Evolutionary conservation across 371 early-diverging fungal species (phyloP).

Genomic region (Actinomortierella ambigua): DNA sequence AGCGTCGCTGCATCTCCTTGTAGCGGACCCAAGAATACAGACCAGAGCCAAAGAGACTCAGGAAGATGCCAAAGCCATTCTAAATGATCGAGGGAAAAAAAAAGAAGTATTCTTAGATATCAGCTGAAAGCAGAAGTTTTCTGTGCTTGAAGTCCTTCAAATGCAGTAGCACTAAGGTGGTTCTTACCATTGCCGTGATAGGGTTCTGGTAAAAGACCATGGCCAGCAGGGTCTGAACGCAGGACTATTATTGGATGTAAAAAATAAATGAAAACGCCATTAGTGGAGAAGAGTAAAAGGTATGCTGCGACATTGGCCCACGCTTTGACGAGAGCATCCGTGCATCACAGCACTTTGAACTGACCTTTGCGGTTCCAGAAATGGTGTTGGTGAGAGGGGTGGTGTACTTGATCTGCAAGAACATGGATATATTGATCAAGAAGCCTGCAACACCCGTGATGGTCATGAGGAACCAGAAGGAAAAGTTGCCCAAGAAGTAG

Average conservation of each 20-base stretch:
- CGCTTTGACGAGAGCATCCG: neutral
- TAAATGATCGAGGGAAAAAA: conserved; percentile 27
- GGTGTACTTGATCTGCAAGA: conserved; percentile 78
- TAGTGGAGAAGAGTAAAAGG: neutral
- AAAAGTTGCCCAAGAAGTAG: conserved; percentile 48
- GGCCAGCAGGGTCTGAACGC: conserved; percentile 73
- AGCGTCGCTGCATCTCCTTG: conserved; percentile 55
- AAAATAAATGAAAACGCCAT: neutral
- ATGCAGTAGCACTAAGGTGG: neutral
- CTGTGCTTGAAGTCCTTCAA: neutral
- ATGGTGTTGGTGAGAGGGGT: conserved; percentile 81
- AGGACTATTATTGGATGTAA: conserved; percentile 57
- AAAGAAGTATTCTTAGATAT: neutral
- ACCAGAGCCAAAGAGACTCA: conserved; percentile 70
- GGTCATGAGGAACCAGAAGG: conserved; percentile 75
- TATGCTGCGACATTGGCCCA: too few species aligned
- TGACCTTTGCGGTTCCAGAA: conserved; percentile 82
- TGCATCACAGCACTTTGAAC: conserved; percentile 35
- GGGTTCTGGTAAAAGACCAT: conserved; percentile 72
- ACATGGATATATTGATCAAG: conserved; percentile 78
- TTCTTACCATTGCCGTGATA: conserved; percentile 64
- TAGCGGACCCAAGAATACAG: conserved; percentile 74
- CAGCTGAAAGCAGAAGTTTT: conserved; percentile 1
- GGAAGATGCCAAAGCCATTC: conserved; percentile 72
- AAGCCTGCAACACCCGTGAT: conserved; percentile 74